Percentiles rank a stretch among this genome's conserved stretches.
phyloP scores from a whole-genome alignment of 768 basidiomycete species.

The Naematelia encephala region DNA sequence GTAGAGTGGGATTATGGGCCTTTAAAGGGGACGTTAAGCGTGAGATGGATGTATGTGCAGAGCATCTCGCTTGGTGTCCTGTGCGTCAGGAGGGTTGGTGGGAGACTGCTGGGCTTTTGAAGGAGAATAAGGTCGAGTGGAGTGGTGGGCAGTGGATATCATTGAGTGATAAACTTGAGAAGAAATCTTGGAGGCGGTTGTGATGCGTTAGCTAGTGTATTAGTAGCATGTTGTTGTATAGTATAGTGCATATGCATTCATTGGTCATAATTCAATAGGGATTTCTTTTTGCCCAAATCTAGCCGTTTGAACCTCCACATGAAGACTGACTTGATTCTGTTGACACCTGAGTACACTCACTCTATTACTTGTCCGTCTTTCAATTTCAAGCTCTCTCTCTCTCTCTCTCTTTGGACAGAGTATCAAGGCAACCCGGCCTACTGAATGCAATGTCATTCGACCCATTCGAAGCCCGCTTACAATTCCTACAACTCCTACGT shows the following conservation, averaged over 20 bases:
- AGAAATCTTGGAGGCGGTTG: conserved; percentile 24
- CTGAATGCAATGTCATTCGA: conserved; percentile 45
- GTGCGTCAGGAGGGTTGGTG: conserved; percentile 20
- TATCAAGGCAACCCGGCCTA: no score
- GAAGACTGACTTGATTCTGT: no score
- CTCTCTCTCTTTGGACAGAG: no score
- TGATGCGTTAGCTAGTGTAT: not conserved
- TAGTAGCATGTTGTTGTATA: not conserved
- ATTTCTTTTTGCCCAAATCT: no score
- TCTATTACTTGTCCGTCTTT: no score
- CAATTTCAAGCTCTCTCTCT: not conserved
- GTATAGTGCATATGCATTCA: not conserved
- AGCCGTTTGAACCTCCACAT: no score
- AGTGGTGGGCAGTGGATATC: conserved; percentile 7
- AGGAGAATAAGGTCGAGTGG: conserved; percentile 14
- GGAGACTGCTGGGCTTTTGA: conserved; percentile 12
- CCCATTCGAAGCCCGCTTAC: conserved; percentile 58
- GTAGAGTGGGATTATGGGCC: conserved; percentile 34
- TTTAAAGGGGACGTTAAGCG: conserved; percentile 4
- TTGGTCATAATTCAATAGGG: no score
- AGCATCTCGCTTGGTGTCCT: conserved; percentile 43
- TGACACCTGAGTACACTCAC: no score
- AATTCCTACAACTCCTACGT: conserved; percentile 63
- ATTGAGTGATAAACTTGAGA: conserved; percentile 25
- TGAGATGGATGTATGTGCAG: conserved; percentile 29